Conservation (phyloP, 192 early-diverging fungal species). For the Coemansia sp. region DNA sequence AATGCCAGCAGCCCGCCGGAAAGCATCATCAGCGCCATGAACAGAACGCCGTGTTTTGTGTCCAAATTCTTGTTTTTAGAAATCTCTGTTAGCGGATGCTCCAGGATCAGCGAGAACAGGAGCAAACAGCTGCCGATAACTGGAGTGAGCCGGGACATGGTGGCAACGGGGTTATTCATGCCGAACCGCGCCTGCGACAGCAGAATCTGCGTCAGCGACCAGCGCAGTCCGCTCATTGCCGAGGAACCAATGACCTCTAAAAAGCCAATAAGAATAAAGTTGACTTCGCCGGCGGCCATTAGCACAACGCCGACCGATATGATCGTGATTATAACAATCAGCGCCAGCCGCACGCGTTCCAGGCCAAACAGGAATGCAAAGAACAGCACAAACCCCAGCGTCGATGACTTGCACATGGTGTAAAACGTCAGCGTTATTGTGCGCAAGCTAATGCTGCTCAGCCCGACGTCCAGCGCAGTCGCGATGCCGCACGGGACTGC, state of each 20-base stretch:
- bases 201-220: constrained; percentile 86
- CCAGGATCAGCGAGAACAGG: constrained; percentile 62
- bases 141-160: constrained; percentile 81
- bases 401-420: constrained; percentile 85
- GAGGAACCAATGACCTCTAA: constrained; percentile 76
- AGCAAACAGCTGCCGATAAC: constrained; percentile 69
- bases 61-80: constrained; percentile 33
- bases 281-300: constrained; percentile 83
- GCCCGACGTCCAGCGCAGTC: constrained; percentile 85
- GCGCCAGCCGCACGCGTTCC: constrained; percentile 69
- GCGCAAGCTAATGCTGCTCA: constrained; percentile 84
- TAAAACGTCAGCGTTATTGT: constrained; percentile 90
- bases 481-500: constrained; percentile 86
- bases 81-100: constrained; percentile 51
- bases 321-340: constrained; percentile 71
- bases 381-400: constrained; percentile 73
- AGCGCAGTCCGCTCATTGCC: constrained; percentile 82
- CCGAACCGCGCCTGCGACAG: constrained; percentile 71
- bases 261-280: constrained; percentile 77
- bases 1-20: constrained; percentile 85
- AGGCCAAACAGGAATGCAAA: constrained; percentile 90
- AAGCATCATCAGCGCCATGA: constrained; percentile 53
- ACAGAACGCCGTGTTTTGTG: constrained; percentile 5
- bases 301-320: constrained; percentile 81
- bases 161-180: constrained; percentile 85